Percentiles rank a stretch among this genome's conserved stretches.
These are phyloP conservation scores for Diaporthe longicolla DNA, from an alignment of 2,329 filamentous ascomycete species.

Conservation along the genomic window DNA sequence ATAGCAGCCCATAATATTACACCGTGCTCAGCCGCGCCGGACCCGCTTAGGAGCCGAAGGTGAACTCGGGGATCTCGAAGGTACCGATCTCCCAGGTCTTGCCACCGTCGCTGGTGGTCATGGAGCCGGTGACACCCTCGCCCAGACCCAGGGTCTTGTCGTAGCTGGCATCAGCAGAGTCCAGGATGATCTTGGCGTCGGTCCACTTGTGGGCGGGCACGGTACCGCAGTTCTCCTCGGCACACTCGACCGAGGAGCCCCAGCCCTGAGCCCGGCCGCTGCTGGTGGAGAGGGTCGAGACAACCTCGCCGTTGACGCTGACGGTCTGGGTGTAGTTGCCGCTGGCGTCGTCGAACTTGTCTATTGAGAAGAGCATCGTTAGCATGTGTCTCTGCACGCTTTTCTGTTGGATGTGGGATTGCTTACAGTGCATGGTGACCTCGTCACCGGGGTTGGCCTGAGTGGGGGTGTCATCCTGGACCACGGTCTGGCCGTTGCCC, in stretches of 20 bases:
- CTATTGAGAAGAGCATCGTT: neutral
- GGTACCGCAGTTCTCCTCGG: conserved; percentile 81
- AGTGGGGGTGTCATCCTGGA: conserved; percentile 50
- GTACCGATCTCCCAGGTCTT: conserved; percentile 42
- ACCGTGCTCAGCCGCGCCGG: neutral
- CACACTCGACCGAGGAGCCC: conserved; percentile 69
- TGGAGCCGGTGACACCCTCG: conserved; percentile 34
- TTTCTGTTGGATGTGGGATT: no score
- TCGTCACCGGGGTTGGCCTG: conserved; percentile 48
- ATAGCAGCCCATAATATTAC: neutral
- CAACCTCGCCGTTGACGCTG: conserved; percentile 50
- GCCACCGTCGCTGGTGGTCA: conserved; percentile 40
- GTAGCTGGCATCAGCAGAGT: conserved; percentile 38
- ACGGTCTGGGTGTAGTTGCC: conserved; percentile 59
- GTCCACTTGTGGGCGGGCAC: conserved; percentile 41
- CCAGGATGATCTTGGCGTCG: conserved; percentile 42
- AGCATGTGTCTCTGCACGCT: neutral
- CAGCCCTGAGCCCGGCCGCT: conserved; percentile 59
- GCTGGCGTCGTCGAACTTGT: conserved; percentile 50
- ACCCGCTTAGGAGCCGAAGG: conserved; percentile 28
- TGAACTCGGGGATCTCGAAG: conserved; percentile 40
- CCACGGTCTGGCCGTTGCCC: conserved; percentile 11
- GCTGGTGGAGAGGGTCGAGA: conserved; percentile 61
- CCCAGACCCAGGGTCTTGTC: conserved; percentile 35
- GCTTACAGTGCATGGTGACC: conserved; percentile 58